Evolutionary conservation across 768 basidiomycete genomes (phyloP), one percentile per base, ranked within the genome.

Genomic region (Cystofilobasidium capitatum): DNA sequence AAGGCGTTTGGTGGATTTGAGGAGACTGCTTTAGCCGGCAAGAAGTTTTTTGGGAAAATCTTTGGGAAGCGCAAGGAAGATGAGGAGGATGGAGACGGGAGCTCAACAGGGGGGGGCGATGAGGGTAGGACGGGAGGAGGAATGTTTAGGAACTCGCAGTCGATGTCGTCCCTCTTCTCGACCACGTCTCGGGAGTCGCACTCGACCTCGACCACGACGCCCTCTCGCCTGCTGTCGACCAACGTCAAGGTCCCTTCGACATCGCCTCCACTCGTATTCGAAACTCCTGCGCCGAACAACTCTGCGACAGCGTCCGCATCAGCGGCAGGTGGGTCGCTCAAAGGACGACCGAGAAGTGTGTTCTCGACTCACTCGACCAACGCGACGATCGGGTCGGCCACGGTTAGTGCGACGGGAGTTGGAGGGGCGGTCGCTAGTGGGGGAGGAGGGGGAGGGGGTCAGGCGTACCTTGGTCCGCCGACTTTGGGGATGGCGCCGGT

Each of bases 391-490:
- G n/a, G n/a, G n/a, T n/a, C n/a, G n/a, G n/a, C n/a, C n/a, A n/a
- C n/a, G n/a, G 40, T 10, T 10, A 42, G 40, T 20, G 20, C 40
- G 40, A 42, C 40, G 40, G 40, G 40, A 10, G 40, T 42, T 20
- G 40, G 10, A 20, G 40, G 10, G 10, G 40, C 40, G 31, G 47
- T 49, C 47, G 51, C 29, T 29, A 17, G 55, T 33, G 31, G 55
- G 55, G 10, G 10, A n/a, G 13, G 55, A 12, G 13, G 29, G 8
- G 31, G 17, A 37, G 29, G 13, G 22, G 55, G 35, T 29, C 22
- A 58, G 33, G 37, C 66, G 10, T 67, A 67, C 42, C 45, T 67
- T 20, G 66, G 66, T 12, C 24, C 33, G 5, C 59, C 66, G 20
- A 62, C 66, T 6, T 51, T 67, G 6, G 66, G 66, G 2, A 61